Conservation (phyloP, 345 rosid species). For the Ceriops tagal region DNA sequence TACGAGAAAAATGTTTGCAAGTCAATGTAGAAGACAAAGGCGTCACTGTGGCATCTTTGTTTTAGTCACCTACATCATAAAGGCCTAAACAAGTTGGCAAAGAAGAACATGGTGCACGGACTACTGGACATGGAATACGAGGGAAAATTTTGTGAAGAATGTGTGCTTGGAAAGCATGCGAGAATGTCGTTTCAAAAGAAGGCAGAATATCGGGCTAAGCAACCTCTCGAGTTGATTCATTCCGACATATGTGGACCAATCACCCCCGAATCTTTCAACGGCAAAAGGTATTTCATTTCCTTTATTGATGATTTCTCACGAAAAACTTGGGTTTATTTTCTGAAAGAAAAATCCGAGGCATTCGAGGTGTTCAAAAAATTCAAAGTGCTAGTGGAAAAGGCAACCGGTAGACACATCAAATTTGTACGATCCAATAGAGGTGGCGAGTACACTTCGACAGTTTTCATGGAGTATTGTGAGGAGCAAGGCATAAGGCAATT, state of each 20-base stretch:
- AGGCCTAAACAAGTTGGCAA: background rate
- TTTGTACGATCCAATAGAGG: too few relatives aligned
- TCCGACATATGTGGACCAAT: background rate
- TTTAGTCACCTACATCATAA: background rate
- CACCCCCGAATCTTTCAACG: background rate
- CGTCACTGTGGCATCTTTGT: background rate
- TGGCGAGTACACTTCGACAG: too few relatives aligned
- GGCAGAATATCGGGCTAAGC: background rate
- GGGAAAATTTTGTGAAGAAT: background rate
- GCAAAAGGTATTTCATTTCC: conserved; percentile 1
- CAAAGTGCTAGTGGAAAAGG: too few relatives aligned
- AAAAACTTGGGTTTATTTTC: background rate
- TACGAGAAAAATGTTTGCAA: conserved; percentile 11
- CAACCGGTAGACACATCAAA: too few relatives aligned
- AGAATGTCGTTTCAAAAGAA: background rate
- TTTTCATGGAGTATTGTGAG: too few relatives aligned
- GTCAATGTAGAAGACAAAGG: conserved; percentile 4
- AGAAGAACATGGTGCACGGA: background rate
- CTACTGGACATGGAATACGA: background rate
- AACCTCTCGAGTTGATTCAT: background rate
- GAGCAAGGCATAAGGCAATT: too few relatives aligned
- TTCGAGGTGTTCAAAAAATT: background rate
- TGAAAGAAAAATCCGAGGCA: conserved; percentile 9
- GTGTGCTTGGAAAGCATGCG: background rate
- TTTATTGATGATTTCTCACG: background rate